A percentile compares a stretch with the other conserved stretches of the same genome.
Conservation (phyloP, 2,329 filamentous ascomycete species). For the Fusarium illudens region DNA sequence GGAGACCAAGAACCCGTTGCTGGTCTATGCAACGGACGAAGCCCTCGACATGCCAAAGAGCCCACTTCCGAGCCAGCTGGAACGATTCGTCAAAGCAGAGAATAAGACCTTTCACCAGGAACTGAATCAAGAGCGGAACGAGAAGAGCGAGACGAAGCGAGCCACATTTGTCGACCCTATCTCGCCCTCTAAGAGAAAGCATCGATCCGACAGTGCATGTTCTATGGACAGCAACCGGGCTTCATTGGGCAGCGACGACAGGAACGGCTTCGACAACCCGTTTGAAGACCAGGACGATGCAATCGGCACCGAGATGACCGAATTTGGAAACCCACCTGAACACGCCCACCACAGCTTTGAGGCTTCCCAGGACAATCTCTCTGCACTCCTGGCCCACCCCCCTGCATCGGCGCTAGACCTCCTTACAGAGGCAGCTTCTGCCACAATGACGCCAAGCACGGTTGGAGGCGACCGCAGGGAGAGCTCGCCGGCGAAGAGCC, state of each 20-base stretch:
- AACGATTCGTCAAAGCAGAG: constrained; percentile 60
- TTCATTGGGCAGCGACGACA: constrained; percentile 54
- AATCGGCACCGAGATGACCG: constrained; percentile 41
- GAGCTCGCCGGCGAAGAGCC: not conserved
- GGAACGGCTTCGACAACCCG: constrained; percentile 43
- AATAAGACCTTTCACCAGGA: constrained; percentile 63
- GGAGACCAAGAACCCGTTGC: constrained; percentile 57
- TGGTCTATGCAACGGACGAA: constrained; percentile 63
- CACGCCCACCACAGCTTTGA: constrained; percentile 27
- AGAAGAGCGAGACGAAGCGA: constrained; percentile 33
- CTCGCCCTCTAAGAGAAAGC: constrained; percentile 57
- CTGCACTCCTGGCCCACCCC: constrained; percentile 13
- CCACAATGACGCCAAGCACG: constrained; percentile 39
- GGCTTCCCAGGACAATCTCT: constrained; percentile 16
- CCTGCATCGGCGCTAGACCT: constrained; percentile 11
- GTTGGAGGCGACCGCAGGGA: constrained; percentile 34
- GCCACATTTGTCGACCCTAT: constrained; percentile 49
- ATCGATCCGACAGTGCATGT: constrained; percentile 55
- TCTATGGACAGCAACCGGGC: constrained; percentile 58
- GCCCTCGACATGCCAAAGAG: constrained; percentile 28
- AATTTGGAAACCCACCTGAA: constrained; percentile 24
- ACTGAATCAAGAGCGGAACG: constrained; percentile 50
- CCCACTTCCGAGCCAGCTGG: constrained; percentile 51
- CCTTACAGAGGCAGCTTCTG: constrained; percentile 38
- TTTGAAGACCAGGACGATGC: constrained; percentile 42